Conservation (phyloP, 306 rosid genomes). For the Citrullus amarus region DNA sequence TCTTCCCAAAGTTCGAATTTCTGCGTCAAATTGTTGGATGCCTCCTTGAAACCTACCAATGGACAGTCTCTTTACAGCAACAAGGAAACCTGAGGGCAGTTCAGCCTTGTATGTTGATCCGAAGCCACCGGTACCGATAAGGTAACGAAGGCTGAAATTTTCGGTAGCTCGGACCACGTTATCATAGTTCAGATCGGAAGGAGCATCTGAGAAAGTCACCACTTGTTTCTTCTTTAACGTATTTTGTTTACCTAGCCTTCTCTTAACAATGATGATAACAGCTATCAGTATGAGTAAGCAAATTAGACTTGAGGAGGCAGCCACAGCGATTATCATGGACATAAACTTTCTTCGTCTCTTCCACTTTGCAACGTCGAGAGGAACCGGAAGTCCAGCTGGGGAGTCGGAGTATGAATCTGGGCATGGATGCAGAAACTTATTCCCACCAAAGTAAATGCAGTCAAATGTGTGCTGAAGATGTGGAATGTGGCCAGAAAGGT, state of each 20-base stretch:
- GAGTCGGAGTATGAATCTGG: constrained; percentile 1
- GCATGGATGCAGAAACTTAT: constrained; percentile 17
- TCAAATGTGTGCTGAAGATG: constrained; percentile 15
- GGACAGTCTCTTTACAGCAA: constrained; percentile 54
- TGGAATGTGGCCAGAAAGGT: constrained; percentile 19
- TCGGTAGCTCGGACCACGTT: constrained; percentile 37
- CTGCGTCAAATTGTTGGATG: constrained; percentile 61
- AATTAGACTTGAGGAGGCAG: neutral
- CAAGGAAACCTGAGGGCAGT: constrained; percentile 37
- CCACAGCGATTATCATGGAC: neutral
- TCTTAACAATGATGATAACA: neutral
- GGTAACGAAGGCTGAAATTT: constrained; percentile 50
- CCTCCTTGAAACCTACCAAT: constrained; percentile 66
- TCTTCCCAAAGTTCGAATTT: constrained; percentile 57
- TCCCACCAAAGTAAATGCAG: constrained; percentile 16
- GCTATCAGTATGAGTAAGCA: neutral
- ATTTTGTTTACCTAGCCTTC: constrained; percentile 14
- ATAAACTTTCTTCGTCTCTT: neutral
- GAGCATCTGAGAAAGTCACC: constrained; percentile 29
- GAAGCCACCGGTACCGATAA: constrained; percentile 58
- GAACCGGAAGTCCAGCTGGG: constrained; percentile 6
- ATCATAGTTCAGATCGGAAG: constrained; percentile 40
- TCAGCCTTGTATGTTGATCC: constrained; percentile 73
- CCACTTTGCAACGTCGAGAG: constrained; percentile 1
- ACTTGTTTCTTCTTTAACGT: neutral